Evolutionary conservation across 2,329 filamentous ascomycete species (phyloP), one percentile per base, ranked within the genome.

Genomic region (Colletotrichum noveboracense): DNA sequence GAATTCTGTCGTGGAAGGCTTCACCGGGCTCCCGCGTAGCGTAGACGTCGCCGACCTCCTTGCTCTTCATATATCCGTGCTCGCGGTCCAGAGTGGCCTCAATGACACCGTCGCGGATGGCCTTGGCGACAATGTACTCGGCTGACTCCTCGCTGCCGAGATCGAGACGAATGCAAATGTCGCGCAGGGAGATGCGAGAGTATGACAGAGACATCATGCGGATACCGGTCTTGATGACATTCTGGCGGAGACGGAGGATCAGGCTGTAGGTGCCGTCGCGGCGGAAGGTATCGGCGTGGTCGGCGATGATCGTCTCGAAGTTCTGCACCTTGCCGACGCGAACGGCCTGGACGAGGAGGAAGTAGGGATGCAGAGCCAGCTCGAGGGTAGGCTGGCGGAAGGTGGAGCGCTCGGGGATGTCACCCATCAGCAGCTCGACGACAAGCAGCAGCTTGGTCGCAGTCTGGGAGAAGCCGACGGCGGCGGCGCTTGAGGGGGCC

Each of bases 171-270:
- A 98, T 96, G 87, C 97, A 99, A 80, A 99, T 99, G 83, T 99
- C 97, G 74, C 97, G 94, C 71, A 99, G 91, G 2, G 96, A 98
- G 82, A 99, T 99, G 77, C 96, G 95, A 76, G 96, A 98, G 88
- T 99, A 99, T 24, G 96, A 98, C 78, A 99, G 89, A 55, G 96
- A 98, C 92, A 99, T 98, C 96, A 98, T 98, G 80, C 97, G 95
- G 78, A 99, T 98, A 79, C 97, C 97, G 5, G 97, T 99, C 90
- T 98, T 98, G 92, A 99, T 98, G 82, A 99, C 97, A 83, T 99
- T 99, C 86, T 99, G 97, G 80, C 97, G 93, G 77, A 99, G 90
- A 77, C 97, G 96, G 78, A 98, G 91, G 80, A 98, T 97, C 74
- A 99, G 90, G 13, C 96, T 98, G 88, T 98, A 98, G 24, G 96